Evolutionary conservation across 805 yeast genomes (phyloP).

Genomic region (Ogataea glucozyma): DNA sequence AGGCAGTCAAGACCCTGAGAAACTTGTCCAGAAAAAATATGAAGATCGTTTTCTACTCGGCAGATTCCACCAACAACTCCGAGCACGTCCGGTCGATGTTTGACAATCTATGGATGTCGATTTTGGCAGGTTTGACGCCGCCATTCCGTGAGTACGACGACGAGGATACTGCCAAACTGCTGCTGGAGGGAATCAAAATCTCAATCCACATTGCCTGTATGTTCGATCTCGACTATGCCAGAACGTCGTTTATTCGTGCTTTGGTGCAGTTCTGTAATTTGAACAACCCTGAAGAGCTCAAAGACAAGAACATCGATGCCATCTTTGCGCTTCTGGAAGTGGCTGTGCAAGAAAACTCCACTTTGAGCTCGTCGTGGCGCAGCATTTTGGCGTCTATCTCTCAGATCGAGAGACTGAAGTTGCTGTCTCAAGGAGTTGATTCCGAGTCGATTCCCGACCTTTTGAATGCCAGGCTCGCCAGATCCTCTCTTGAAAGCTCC

Average conservation of each 20-base stretch:
- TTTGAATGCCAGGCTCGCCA: conserved; percentile 66
- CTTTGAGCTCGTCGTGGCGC: conserved; percentile 76
- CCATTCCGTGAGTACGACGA: conserved; percentile 90
- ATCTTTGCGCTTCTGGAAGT: conserved; percentile 70
- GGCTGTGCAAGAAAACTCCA: conserved; percentile 79
- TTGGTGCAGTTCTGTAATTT: conserved; percentile 83
- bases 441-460: conserved; percentile 86
- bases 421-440: conserved; percentile 84
- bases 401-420: conserved; percentile 86
- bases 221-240: conserved; percentile 80
- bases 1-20: conserved; percentile 68
- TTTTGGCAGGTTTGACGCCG: conserved; percentile 90
- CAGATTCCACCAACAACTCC: conserved; percentile 59
- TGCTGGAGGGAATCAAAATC: conserved; percentile 83
- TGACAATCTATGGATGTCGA: conserved; percentile 95
- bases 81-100: conserved; percentile 93
- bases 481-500: conserved; percentile 54
- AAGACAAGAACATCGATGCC: conserved; percentile 78
- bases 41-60: conserved; percentile 65
- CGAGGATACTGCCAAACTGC: conserved; percentile 60
- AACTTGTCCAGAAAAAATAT: conserved; percentile 45
- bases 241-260: conserved; percentile 87
- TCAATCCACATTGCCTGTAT: conserved; percentile 82
- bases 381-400: conserved; percentile 80
- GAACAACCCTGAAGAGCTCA: conserved; percentile 75